phyloP scores from a whole-genome alignment of 257 asterid genomes.

The Nicotiana obtusifolia region DNA sequence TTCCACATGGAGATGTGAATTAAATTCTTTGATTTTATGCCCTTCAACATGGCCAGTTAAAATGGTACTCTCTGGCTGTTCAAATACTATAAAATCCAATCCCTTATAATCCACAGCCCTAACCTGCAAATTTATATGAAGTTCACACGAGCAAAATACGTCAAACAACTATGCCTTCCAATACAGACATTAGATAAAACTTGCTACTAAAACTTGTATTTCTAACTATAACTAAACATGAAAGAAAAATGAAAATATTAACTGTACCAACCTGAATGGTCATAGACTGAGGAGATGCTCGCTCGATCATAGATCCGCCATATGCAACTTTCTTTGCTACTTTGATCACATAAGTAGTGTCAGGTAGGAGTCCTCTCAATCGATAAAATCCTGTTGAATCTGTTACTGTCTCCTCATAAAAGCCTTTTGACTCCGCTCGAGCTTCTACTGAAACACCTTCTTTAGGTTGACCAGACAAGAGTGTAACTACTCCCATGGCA shows the following conservation, averaged over 20 bases:
- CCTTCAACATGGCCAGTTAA: constrained; percentile 91
- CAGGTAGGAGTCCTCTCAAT: constrained; percentile 90
- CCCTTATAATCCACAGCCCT: constrained; percentile 57
- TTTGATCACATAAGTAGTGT: constrained; percentile 62
- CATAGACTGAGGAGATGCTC: constrained; percentile 76
- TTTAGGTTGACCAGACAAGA: constrained; percentile 89
- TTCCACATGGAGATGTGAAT: constrained; percentile 67
- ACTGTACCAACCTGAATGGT: constrained; percentile 50
- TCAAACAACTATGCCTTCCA: neutral
- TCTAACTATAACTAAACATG: neutral
- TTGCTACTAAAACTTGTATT: neutral
- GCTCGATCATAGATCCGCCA: constrained; percentile 54
- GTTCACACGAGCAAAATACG: constrained; percentile 4
- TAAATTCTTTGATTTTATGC: constrained; percentile 52
- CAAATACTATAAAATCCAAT: constrained; percentile 77
- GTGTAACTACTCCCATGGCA: constrained; percentile 76
- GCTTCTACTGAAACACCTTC: constrained; percentile 90
- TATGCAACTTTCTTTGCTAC: constrained; percentile 57
- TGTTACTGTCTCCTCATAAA: constrained; percentile 83
- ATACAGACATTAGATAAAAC: neutral
- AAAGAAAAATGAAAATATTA: neutral
- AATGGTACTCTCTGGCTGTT: constrained; percentile 77
- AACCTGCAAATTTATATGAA: constrained; percentile 44
- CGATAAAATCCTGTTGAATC: constrained; percentile 81
- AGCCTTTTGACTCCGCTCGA: constrained; percentile 79